These are phyloP conservation scores for Bipolaris sorokiniana DNA, from an alignment of 2,329 filamentous ascomycete species.

Conservation along the genomic window DNA sequence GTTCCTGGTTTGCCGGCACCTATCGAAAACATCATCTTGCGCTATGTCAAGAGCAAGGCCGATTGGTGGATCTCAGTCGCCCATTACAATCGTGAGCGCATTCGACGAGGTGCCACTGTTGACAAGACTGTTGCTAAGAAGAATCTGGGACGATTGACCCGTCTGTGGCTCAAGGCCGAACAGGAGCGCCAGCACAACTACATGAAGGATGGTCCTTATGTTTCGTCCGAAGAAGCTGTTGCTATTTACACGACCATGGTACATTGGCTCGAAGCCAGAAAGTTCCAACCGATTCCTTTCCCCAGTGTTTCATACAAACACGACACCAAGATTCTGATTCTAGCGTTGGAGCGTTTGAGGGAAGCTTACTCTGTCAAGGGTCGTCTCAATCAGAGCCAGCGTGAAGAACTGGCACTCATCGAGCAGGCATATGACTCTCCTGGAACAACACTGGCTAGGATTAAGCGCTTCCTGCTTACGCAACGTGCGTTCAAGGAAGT, in stretches of 20 bases:
- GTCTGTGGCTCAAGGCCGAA: conserved; percentile 96
- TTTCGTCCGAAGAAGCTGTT: conserved; percentile 97
- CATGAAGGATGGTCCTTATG: conserved; percentile 98
- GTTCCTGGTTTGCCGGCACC: conserved; percentile 94
- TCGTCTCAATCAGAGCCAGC: conserved; percentile 93
- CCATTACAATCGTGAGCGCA: conserved; percentile 98
- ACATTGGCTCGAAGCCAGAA: conserved; percentile 97
- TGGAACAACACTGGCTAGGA: conserved; percentile 91
- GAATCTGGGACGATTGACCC: conserved; percentile 91
- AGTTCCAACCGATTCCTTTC: conserved; percentile 98
- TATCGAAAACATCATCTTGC: conserved; percentile 97
- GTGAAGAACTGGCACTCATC: conserved; percentile 94
- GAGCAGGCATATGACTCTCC: conserved; percentile 98
- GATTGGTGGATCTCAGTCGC: conserved; percentile 99
- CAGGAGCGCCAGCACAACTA: conserved; percentile 99
- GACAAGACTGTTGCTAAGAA: conserved; percentile 99
- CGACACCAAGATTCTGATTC: conserved; percentile 97
- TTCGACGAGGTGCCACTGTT: conserved; percentile 92
- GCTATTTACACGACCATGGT: conserved; percentile 99
- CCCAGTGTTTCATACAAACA: conserved; percentile 99
- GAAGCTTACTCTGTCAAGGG: conserved; percentile 99
- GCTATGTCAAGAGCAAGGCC: conserved; percentile 98
- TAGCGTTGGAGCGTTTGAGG: conserved; percentile 88
- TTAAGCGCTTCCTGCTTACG: conserved; percentile 96
- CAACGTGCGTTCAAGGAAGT: conserved; percentile 99